Base-by-base conservation (phyloP, 495 filamentous ascomycete genomes). In the Trichoderma gamsii region DNA sequence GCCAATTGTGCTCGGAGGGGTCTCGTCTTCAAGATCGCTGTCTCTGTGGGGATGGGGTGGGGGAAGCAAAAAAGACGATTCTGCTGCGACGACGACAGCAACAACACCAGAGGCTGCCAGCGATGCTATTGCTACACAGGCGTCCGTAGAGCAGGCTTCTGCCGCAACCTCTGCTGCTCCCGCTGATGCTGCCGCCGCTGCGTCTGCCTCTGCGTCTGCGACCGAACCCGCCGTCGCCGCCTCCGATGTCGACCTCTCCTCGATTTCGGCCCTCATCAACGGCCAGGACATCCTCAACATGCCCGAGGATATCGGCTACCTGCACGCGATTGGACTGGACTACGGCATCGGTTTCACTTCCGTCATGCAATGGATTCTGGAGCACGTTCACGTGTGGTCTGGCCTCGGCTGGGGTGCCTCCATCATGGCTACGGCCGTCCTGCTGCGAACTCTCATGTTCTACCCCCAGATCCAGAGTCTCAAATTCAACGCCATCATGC, bases 341-440 rank as follows among this genome's bases (percentile, higher is more conserved):
- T 97, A 86, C 72, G 92, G 93, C 72, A 92, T 81, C 81, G 93
- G 95, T 27, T 83, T 88, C 3, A 89, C 91, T 0, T 73, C 86
- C 1, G 68, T 85, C 12, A 84, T 95, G 66, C 81, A 97, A 80
- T 91, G 79, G 78, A 4, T 87, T 9, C 77, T 97, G 41, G 95
- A 99, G 78, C 88, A 93, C 73, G 73, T 95, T 64, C 91, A 97
- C 78, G 77, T 97, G 67, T 88, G 81, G 72, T 73, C 75, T 2
- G 92, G 87, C 12, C 75, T 90, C 65, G 90, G 91, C 1, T 97
- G 94, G 95, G 92, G 91, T 87, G 85, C 78, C 8, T 86, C 90
- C 68, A 89, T 97, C 66, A 72, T 86, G 15, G 72, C 84, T 8
- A 81, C 88, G 0, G 87, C 90, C 44, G 3, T 93, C 0, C 43